Base-by-base conservation (phyloP, 352 stramenopile species). In the Poterioochromonas sp. region DNA sequence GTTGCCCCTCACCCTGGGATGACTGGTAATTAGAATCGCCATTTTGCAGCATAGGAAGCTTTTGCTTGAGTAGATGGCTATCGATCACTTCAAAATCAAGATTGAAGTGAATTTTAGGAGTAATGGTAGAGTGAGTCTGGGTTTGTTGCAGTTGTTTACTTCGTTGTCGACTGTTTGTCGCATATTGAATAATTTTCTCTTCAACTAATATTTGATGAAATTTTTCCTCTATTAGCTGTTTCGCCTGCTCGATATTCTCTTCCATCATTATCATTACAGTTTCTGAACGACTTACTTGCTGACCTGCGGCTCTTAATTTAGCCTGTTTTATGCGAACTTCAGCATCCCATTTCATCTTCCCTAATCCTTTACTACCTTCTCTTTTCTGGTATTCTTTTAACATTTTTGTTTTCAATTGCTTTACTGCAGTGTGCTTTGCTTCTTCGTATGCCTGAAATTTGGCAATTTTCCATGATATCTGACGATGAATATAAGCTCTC, bases 331-430 rank as follows among this genome's bases (percentile, higher is more conserved):
- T 95, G 35, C 91, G 88, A 41, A 96, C 91, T 80, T 93, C 94
- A 0, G 90, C 90, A 77, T 96, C 90, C 77, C 94, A 95, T 74
- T 94, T 96, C 88, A 95, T 94, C 83, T 93, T 92, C 78, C 90
- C 89, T 15, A 94, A 87, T 0, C 83, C 88, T 11, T 85, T 84
- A 70, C 89, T 89, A 11, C 81, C 83, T 34, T 94, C 89, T 73
- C 89, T 89, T 43, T 85, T 82, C 8, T 79, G 76, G 88, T 89
- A 96, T 74, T 94, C 88, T 5, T 73, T 82, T 79, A 92, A 85
- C 0, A 94, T 77, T 18, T 58, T 70, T 0, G 79, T 79, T 8
- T 88, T 76, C 5, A 88, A 81, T 70, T 91, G 87, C 68, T 90
- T 79, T 3, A 94, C 77, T 12, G 90, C 90, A 0, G 90, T 77